Evolutionary conservation across 768 basidiomycete genomes (phyloP), one percentile per base, ranked within the genome.

Genomic region (Obba rivulosa): DNA sequence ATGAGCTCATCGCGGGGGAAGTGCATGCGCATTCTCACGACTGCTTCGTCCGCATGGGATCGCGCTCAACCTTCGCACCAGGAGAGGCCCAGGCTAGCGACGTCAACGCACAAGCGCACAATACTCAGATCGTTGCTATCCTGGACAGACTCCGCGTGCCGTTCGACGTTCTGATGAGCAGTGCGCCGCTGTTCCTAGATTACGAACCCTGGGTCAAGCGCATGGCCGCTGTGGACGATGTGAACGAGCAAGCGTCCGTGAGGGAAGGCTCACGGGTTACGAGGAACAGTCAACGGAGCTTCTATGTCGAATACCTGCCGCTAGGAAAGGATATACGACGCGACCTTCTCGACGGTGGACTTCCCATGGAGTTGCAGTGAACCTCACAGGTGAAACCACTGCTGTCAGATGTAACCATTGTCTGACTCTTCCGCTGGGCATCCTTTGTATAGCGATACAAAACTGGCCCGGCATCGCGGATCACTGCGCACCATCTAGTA

Each of bases 201-300:
- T 58, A 58, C 39, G 54, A 46, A 28, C 54, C 57, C 0, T 58
- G 50, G 49, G 34, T 53, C 10, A 54, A 54, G 40, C 31, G 35
- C 43, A 55, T 58, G 54, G 41, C 41, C 14, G 42, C 38, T 21
- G 31, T 48, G 18, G 57, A 58, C 41, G 57, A 58, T 37, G 54
- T 40, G 18, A 38, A 21, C 42, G 34, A 46, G 18, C 44, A 51
- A 14, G 45, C 41, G 22, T 47, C 41, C 40, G 17, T 2, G 22
- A 44, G 43, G 8, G 57, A 53, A 14, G 44, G 51, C 5, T 28
- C 40, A 3, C 51, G 57, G 24, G 42, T 38, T 36, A 58, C 57
- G 39, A 49, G 57, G 20, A 58, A 58, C 47, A 55, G 53, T 18
- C 57, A 55, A 34, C 46, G 46, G 39, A 39, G 28, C 24, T 14